A percentile compares a stretch with the other conserved stretches of the same genome.
These are phyloP conservation scores for Suillus placidus DNA, from an alignment of 768 basidiomycete genomes.

Conservation along the genomic window DNA sequence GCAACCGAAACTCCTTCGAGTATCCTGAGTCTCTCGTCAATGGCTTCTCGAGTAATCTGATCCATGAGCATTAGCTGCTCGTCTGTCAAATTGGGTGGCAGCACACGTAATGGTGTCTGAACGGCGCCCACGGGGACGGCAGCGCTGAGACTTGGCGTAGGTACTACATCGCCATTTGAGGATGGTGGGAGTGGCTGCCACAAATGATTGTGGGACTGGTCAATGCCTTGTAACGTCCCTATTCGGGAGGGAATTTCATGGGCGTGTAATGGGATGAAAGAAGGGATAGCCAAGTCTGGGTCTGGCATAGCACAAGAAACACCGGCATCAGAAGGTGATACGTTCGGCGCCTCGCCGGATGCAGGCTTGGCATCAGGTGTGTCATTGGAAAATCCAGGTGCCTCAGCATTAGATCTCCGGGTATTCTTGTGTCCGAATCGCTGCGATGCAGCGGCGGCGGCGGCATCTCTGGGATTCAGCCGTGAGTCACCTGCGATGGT, in stretches of 20 bases:
- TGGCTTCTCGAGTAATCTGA: slow-evolving; percentile 70
- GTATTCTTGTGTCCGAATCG: slow-evolving; percentile 35
- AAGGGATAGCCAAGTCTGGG: neutral
- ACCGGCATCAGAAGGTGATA: neutral
- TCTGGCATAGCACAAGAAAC: neutral
- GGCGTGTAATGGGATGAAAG: slow-evolving; percentile 3
- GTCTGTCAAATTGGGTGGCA: slow-evolving; percentile 46
- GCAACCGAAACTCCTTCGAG: slow-evolving; percentile 77
- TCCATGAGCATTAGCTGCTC: slow-evolving; percentile 71
- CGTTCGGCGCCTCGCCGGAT: neutral
- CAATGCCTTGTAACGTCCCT: neutral
- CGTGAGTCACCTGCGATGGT: slow-evolving; percentile 8
- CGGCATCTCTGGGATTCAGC: slow-evolving; percentile 51
- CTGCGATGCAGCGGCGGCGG: slow-evolving; percentile 68
- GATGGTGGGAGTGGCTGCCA: slow-evolving; percentile 17
- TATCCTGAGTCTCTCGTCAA: slow-evolving; percentile 81
- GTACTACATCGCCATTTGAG: neutral
- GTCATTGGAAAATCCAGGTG: neutral
- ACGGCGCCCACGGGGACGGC: slow-evolving; percentile 4
- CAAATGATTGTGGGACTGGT: neutral
- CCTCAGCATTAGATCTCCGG: neutral
- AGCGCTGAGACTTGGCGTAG: neutral
- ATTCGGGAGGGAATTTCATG: neutral
- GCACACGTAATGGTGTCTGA: neutral
- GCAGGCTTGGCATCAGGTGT: neutral